Base-by-base conservation (phyloP, 139 green algal species). In the Micromonas commoda region DNA sequence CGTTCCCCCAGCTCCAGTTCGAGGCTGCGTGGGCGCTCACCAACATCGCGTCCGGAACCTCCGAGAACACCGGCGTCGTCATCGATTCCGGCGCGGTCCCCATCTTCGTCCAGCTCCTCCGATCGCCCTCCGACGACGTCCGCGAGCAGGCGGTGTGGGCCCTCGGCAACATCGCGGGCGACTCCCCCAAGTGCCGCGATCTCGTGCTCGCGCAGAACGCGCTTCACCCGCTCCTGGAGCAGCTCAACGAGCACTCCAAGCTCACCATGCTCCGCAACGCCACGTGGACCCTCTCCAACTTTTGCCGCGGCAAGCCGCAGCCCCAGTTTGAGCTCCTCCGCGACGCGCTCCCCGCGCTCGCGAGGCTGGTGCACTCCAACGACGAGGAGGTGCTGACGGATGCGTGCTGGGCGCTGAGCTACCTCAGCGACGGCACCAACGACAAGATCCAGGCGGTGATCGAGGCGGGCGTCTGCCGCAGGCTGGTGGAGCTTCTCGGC, bases 271-370 rank as follows among this genome's bases (percentile, higher is more conserved):
- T 97, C 71, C 87, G 96, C 64, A 99, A 99, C 83, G 96, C 94
- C 19, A 99, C 96, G 31, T 99, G 96, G 96, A 99, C 96, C n/a
- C 89, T 99, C 21, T 97, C 91, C 35, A 99, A 99, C 86, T 98
- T 98, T 84, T 99, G 96, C 89, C 86, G 96, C 28, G 96, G 96
- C 72, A 99, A 99, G 90, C 95, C 95, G 6, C 89, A 90, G 82
- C 89, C 89, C 0, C 69, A 87, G 66, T 97, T 97, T 73, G 84
- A 90, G 60, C 84, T 93, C 85, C 89, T 95, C 54, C 23, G 60
- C 1, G 26, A 23, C 53, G 94, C 94, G 34, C 86, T 98, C 76
- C 94, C 94, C 1, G 92, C 92, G 9, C 87, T 98, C 24, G 88
- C 95, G 0, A 85, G 86, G n/a, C 87, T 98, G 16, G 93, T 99